phyloP scores from a whole-genome alignment of 192 early-diverging fungal genomes.

The Oehlia diaphana region DNA sequence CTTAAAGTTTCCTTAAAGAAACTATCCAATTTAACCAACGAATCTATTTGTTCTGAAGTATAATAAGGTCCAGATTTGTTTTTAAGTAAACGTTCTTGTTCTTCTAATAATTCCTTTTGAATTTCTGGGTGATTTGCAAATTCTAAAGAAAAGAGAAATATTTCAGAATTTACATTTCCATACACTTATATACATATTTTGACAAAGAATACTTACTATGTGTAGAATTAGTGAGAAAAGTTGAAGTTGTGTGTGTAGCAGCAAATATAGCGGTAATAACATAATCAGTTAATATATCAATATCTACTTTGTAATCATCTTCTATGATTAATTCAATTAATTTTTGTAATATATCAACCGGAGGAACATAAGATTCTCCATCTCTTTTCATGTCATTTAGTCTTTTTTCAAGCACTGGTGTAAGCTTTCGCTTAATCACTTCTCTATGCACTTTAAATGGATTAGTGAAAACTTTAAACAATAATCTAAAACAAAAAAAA shows the following conservation, averaged over 20 bases:
- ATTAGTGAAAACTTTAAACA: neutral
- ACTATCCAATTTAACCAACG: neutral
- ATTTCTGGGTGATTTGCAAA: neutral
- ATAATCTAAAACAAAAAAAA: neutral
- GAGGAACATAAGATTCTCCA: neutral
- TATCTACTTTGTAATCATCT: neutral
- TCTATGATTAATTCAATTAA: neutral
- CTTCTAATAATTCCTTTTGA: conserved; percentile 10
- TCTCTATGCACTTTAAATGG: neutral
- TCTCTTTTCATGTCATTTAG: neutral
- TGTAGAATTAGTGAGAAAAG: neutral
- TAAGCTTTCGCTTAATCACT: neutral
- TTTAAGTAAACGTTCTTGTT: neutral
- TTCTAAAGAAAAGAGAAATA: neutral
- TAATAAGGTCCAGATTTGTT: neutral
- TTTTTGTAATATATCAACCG: neutral
- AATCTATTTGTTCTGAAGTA: neutral
- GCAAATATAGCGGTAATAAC: neutral
- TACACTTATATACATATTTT: neutral
- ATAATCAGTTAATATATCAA: neutral
- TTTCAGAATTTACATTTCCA: no score
- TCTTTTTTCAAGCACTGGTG: neutral
- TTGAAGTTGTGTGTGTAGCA: neutral
- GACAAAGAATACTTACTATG: neutral
- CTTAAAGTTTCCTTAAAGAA: conserved; percentile 9